These are phyloP conservation scores for Cyclotella atomus DNA, from an alignment of 108 stramenopile species.

Conservation along the genomic window DNA sequence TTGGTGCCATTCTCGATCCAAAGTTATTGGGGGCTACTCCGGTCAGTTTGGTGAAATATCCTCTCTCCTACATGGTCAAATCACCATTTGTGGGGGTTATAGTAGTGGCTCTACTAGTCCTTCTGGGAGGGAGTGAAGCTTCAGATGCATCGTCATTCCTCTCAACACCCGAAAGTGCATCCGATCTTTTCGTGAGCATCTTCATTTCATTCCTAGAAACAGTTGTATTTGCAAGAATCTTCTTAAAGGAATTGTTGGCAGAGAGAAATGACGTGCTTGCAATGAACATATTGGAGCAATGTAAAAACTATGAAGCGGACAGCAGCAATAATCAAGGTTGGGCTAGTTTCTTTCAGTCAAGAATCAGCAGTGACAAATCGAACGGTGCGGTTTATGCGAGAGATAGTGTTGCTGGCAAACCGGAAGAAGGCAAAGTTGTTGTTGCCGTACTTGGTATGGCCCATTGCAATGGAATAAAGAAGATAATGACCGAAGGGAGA, in stretches of 20 bases:
- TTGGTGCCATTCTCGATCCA: slow-evolving; percentile 62
- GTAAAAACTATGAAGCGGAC: slow-evolving; percentile 41
- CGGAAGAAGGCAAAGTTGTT: slow-evolving; percentile 51
- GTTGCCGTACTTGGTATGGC: slow-evolving; percentile 75
- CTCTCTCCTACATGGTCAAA: slow-evolving; percentile 56
- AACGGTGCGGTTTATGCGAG: slow-evolving; percentile 39
- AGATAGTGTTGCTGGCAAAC: slow-evolving; percentile 37
- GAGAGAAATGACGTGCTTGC: slow-evolving; percentile 70
- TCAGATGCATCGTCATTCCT: slow-evolving; percentile 27
- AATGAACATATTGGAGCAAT: slow-evolving; percentile 52
- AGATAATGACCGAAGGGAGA: slow-evolving; percentile 46
- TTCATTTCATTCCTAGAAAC: slow-evolving; percentile 55
- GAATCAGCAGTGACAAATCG: slow-evolving; percentile 40
- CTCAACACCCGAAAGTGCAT: slow-evolving; percentile 9
- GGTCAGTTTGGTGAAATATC: slow-evolving; percentile 63
- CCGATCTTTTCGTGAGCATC: slow-evolving; percentile 24
- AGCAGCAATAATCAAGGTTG: background rate
- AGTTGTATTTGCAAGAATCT: slow-evolving; percentile 58
- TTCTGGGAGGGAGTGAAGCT: slow-evolving; percentile 22
- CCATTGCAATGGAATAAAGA: slow-evolving; percentile 79
- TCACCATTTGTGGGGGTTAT: slow-evolving; percentile 48
- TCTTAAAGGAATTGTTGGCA: slow-evolving; percentile 64
- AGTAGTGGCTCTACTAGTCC: slow-evolving; percentile 23
- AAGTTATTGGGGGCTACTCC: slow-evolving; percentile 54
- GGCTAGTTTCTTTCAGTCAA: slow-evolving; percentile 15